Evolutionary conservation across 306 rosid species (phyloP), one percentile per base, ranked within the genome.

Genomic region (Geum urbanum): DNA sequence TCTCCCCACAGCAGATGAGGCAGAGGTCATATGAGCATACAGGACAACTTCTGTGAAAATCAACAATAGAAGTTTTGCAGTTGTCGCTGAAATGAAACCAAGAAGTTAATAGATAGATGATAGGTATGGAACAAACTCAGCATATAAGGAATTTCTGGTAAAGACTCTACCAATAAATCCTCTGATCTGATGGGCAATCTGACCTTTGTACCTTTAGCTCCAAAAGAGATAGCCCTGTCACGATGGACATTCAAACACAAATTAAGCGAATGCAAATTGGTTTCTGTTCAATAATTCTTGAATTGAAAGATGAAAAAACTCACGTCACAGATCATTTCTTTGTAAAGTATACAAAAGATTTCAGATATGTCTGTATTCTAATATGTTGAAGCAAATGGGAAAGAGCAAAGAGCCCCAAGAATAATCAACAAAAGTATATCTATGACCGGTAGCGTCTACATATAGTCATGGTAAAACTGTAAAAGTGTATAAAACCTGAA

Each of bases 21-120:
- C 98, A 92, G 24, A 89, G 86, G 76, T 90, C 98, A 49, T 86
- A 88, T 6, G 84, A 76, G 69, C 98, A 92, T 47, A 22, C 24
- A 70, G 75, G 48, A 61, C 96, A 92, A 77, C 85, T 92, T 86
- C 96, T 76, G 71, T 92, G 92, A 70, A 73, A 90, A 87, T 90
- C 87, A 82, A 84, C 78, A 73, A 90, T 90, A 49, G 98, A 90
- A 0, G 96, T 90, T 73, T 55, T 88, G 87, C 98, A 90, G 63
- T 86, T 88, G 87, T 86, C 72, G 59, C 98, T 88, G 84, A 81
- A 77, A 74, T 57, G 50, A 57, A 48, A 58, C 35, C 63, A 66
- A 50, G 46, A 59, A 37, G 35, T 24, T 13, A 40, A n/a, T 51
- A 24, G 18, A 1, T 13, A 6, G n/a, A 12, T n/a, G 6, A 71